Conservation (phyloP, 768 basidiomycete species). For the Chiua virens region DNA sequence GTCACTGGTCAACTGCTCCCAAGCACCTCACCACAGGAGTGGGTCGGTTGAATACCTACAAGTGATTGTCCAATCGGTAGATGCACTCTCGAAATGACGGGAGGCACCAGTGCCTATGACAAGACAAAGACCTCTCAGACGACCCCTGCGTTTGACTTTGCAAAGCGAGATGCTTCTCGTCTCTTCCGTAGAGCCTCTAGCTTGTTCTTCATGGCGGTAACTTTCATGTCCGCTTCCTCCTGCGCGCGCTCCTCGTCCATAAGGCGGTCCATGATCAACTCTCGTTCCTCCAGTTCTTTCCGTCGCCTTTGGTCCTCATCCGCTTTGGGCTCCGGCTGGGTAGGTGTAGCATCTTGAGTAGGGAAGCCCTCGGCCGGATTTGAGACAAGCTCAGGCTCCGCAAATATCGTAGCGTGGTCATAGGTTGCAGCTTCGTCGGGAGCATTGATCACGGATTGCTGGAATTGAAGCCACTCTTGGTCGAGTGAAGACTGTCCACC, state of each 20-base stretch:
- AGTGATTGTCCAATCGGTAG: too few species aligned
- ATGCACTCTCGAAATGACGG: too few species aligned
- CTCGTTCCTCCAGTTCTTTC: constrained; percentile 71
- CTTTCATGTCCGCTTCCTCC: constrained; percentile 84
- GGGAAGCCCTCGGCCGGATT: constrained; percentile 53
- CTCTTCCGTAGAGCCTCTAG: constrained; percentile 57
- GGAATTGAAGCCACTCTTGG: constrained; percentile 72
- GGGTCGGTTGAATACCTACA: too few species aligned
- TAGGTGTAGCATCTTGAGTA: constrained; percentile 26
- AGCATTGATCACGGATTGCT: constrained; percentile 56
- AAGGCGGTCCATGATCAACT: constrained; percentile 83
- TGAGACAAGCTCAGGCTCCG: constrained; percentile 60
- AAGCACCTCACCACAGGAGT: too few species aligned
- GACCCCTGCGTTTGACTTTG: constrained; percentile 18
- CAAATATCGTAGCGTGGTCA: constrained; percentile 67
- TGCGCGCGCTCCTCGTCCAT: constrained; percentile 84
- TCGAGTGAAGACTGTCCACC: constrained; percentile 46
- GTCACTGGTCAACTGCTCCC: too few species aligned
- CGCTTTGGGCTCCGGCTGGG: constrained; percentile 7
- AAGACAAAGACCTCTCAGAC: constrained; percentile 5
- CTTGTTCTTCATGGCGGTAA: constrained; percentile 60
- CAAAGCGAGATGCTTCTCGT: constrained; percentile 36
- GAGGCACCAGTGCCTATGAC: too few species aligned
- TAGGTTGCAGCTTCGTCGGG: constrained; percentile 50
- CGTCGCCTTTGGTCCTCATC: constrained; percentile 42